Evolutionary conservation across 495 filamentous ascomycete species (phyloP).

Genomic region (Annulohypoxylon bovei): DNA sequence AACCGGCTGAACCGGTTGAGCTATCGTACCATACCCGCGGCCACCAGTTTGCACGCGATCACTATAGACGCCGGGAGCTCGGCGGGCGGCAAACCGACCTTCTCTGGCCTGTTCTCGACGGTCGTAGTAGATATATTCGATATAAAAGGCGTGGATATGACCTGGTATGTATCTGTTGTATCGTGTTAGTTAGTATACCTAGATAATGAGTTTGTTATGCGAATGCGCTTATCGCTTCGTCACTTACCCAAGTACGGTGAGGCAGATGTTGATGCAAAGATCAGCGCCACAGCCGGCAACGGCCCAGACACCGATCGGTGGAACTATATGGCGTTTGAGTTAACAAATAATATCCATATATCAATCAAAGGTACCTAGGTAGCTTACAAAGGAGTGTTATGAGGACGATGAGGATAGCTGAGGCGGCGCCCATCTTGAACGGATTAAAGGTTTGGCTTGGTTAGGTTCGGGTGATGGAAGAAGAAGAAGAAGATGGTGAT

Average conservation of each 20-base stretch:
- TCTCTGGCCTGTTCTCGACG: slow-evolving; percentile 66
- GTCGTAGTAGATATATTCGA: slow-evolving; percentile 88
- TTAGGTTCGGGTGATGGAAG: not conserved
- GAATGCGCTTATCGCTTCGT: not conserved
- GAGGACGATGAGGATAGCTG: slow-evolving; percentile 65
- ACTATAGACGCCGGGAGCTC: slow-evolving; percentile 82
- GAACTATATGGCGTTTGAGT: slow-evolving; percentile 44
- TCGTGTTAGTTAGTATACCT: slow-evolving; percentile 7
- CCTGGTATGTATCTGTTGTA: slow-evolving; percentile 74
- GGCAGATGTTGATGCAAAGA: slow-evolving; percentile 89
- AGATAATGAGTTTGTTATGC: not conserved
- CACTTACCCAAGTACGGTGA: slow-evolving; percentile 70
- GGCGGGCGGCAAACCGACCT: slow-evolving; percentile 57
- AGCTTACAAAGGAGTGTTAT: slow-evolving; percentile 65
- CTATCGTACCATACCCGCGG: slow-evolving; percentile 64
- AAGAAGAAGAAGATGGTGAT: not conserved
- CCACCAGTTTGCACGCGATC: slow-evolving; percentile 80
- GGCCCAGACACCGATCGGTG: slow-evolving; percentile 53
- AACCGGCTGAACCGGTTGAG: slow-evolving; percentile 37
- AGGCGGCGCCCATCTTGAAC: slow-evolving; percentile 62
- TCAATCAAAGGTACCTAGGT: not conserved
- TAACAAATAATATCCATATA: not conserved
- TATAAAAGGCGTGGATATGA: slow-evolving; percentile 90
- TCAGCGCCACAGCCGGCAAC: slow-evolving; percentile 76
- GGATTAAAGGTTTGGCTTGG: not conserved